Evolutionary conservation across 768 basidiomycete species (phyloP), one percentile per base, ranked within the genome.

Genomic region (Melanogaster broomeanus): DNA sequence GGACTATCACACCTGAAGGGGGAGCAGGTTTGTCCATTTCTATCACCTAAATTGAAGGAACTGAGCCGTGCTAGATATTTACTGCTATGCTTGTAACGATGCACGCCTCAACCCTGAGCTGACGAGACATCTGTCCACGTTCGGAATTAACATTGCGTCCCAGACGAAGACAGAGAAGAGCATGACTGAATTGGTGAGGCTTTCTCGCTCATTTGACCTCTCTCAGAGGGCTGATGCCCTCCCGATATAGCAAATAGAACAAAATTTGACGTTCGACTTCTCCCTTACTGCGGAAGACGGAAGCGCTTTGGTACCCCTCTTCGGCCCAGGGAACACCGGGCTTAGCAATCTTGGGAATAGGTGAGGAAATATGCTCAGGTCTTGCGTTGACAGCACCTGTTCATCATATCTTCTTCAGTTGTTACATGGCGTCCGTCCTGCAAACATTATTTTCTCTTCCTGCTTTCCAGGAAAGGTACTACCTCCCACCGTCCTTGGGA

Each of bases 1-100:
- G 97, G 0, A 98, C 96, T 0, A 97, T 99, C 57, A 95, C 95
- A 1, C 90, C 97, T 0, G 95, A 98, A 63, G 96, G 96, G 3
- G 81, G 75, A 1, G 96, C 91, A 50, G 93, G 93, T 91, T 45
- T 25, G 83, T 68, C 8, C 6, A 6, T 11, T 19, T 31, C 15
- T n/a, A 1, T 47, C 16, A 42, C 40, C 46, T 0, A 15, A n/a
- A 8, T 37, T 6, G 7, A 25, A 5, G n/a, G 28, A 4, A 24
- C 31, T 33, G 4, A 45, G 0, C 3, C 1, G 1, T 18, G 27
- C 0, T 33, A 91, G 96, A 98, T 62, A 82, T 98, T 31, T 95
- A 95, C 66, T 99, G 97, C 67, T 98, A 99, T 63, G 66, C 75
- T 0, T 98, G 96, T 66, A 80, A 96, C 58, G 95, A 98, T 57